Conservation (phyloP, 2,329 filamentous ascomycete species). For the Penicillium sp. region DNA sequence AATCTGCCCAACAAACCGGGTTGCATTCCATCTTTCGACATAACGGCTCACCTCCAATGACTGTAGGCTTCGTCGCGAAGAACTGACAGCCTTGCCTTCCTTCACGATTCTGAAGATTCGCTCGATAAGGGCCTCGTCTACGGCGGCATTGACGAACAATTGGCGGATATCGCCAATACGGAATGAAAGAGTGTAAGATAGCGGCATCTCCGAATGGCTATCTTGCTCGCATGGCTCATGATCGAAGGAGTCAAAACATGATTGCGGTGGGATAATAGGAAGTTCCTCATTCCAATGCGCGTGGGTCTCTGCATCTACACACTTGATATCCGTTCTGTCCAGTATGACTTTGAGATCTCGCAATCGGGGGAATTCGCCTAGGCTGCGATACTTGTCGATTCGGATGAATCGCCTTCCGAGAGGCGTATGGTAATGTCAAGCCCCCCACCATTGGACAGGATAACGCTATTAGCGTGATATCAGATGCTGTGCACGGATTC, state of each 20-base stretch:
- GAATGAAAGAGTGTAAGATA: background rate
- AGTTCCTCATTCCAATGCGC: background rate
- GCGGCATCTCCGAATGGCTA: too few relatives aligned
- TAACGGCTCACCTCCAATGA: background rate
- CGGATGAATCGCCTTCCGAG: background rate
- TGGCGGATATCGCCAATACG: background rate
- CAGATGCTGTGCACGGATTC: background rate
- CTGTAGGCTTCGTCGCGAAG: background rate
- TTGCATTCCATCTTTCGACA: background rate
- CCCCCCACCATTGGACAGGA: background rate
- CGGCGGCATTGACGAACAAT: background rate
- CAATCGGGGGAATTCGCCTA: background rate
- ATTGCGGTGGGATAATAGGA: background rate
- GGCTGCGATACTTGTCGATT: background rate
- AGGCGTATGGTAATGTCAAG: background rate
- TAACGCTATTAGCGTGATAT: background rate
- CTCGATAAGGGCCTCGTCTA: background rate
- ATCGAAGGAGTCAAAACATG: background rate
- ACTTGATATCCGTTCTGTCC: background rate
- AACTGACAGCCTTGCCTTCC: background rate
- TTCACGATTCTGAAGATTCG: background rate
- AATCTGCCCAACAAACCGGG: background rate
- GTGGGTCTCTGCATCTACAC: background rate
- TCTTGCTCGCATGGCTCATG: background rate
- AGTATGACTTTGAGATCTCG: background rate